Base-by-base conservation (phyloP, 495 filamentous ascomycete genomes). In the Sordaria brevicollis region DNA sequence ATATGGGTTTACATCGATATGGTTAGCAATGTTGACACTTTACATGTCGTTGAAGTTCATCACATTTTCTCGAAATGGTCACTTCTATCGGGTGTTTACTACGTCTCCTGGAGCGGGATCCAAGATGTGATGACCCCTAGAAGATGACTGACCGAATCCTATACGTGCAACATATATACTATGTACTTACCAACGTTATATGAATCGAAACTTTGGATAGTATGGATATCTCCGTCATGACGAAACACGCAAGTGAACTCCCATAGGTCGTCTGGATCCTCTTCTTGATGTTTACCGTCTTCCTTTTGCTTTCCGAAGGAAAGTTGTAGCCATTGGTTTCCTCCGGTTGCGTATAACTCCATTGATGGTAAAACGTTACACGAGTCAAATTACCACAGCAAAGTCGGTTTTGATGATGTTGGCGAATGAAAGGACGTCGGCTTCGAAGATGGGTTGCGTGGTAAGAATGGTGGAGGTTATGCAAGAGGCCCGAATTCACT, bases 311-410 rank as follows among this genome's bases (percentile, higher is more conserved):
- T 31, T 1, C 66, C 65, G 66, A 85, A 84, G 3, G 75, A 68
- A 65, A 86, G 76, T 71, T 86, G 84, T 43, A 74, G 74, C 81
- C 81, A 86, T 54, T 83, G 81, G 72, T 87, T 87, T 76, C 82
- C 81, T 49, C 85, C 85, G n/a, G 81, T 69, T 66, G 80, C 85
- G 67, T 81, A 83, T 13, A 87, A 72, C 70, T 83, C 78, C 83
- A 84, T 85, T 62, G 21, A 41, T 35, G 17, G 68, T 13, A 10
- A 25, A 19, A 36, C 8, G 10, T 5, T 17, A 8, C n/a, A n/a
- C 25, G 0, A 62, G 49, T 17, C 29, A 31, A 62, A 7, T 13
- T 17, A 31, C 11, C 5, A 62, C 25, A 25, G 15, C 13, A 31
- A 31, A 62, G 5, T 1, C 5, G 49, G 25, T 3, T n/a, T 8